Conservation (phyloP, 257 asterid species). For the Coffea canephora region DNA sequence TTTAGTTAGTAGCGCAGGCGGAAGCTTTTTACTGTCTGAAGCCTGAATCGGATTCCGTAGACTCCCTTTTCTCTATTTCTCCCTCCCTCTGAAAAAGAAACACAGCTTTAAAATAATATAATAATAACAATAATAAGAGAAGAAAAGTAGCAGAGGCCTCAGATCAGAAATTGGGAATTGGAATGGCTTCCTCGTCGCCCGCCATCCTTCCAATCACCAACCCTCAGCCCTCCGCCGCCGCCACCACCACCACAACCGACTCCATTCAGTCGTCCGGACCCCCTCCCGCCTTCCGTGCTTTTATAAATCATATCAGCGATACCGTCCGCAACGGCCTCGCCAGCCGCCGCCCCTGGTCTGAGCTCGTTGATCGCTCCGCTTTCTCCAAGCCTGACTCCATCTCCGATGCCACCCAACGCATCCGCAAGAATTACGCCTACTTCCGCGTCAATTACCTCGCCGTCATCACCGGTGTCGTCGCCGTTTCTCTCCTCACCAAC, state of each 20-base stretch:
- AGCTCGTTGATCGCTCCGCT: slow-evolving; percentile 66
- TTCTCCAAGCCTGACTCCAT: slow-evolving; percentile 78
- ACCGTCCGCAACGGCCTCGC: slow-evolving; percentile 58
- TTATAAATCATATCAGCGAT: slow-evolving; percentile 43
- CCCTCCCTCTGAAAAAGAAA: not conserved
- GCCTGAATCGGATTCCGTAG: too few species aligned
- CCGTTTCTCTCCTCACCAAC: slow-evolving; percentile 58
- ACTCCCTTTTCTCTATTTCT: not conserved
- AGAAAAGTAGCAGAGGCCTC: not conserved
- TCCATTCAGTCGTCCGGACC: slow-evolving; percentile 29
- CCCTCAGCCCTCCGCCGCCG: slow-evolving; percentile 28
- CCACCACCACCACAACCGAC: slow-evolving; percentile 21
- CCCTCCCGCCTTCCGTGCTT: slow-evolving; percentile 48
- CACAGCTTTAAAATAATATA: not conserved
- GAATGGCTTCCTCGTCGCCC: slow-evolving; percentile 59
- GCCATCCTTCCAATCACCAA: slow-evolving; percentile 66
- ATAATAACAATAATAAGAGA: not conserved
- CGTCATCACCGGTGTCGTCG: slow-evolving; percentile 51
- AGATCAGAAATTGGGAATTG: not conserved
- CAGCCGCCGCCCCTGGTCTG: slow-evolving; percentile 81
- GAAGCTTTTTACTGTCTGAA: too few species aligned
- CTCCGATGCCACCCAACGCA: slow-evolving; percentile 64
- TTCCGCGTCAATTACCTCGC: slow-evolving; percentile 70
- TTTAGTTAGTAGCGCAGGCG: too few species aligned
- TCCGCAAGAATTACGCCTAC: slow-evolving; percentile 67